Base-by-base conservation (phyloP, 2,329 filamentous ascomycete genomes). In the Cyphellophora attinorum region DNA sequence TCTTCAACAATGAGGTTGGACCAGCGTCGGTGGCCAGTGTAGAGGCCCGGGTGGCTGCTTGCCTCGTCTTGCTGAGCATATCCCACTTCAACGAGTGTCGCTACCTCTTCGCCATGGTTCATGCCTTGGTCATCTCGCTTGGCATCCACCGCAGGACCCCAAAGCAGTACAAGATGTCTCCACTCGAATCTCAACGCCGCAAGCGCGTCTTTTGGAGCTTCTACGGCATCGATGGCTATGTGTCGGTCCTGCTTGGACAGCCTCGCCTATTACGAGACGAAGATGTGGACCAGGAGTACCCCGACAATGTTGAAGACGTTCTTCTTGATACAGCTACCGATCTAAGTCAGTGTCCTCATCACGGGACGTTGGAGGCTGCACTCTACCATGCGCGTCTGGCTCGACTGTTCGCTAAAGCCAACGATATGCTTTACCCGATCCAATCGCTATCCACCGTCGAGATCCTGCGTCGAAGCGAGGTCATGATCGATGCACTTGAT, bases 191-290 rank as follows among this genome's bases (percentile, higher is more conserved):
- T 25, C 72, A 79, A 39, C 69, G 71, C 27, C 62, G 70, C 1
- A 70, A 70, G 37, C 60, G 75, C 5, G 65, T 74, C 0, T 79
- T 81, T 34, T 79, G 76, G 76, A 68, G 67, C 3, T 67, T 71
- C 0, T 80, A 79, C 46, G 71, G 68, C 1, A 54, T 79, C 2
- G 75, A 81, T 48, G 75, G 72, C 33, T 79, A 79, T 37, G 56
- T 80, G 1, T 71, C 72, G 15, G 71, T 76, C n/a, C 70, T 77
- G 12, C 67, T 79, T 18, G 76, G 76, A 0, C 61, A 76, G 5
- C 76, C 76, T 1, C 54, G 72, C 5, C 62, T 75, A 11, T 71
- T 77, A 16, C 74, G 76, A 31, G 74, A 79, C 29, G 71, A 77
- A 19, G 73, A 79, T 33, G 74, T 77, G 31, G 74, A 79, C 34